Evolutionary conservation across 805 yeast genomes (phyloP).

Genomic region (Candida xiaguanensis): DNA sequence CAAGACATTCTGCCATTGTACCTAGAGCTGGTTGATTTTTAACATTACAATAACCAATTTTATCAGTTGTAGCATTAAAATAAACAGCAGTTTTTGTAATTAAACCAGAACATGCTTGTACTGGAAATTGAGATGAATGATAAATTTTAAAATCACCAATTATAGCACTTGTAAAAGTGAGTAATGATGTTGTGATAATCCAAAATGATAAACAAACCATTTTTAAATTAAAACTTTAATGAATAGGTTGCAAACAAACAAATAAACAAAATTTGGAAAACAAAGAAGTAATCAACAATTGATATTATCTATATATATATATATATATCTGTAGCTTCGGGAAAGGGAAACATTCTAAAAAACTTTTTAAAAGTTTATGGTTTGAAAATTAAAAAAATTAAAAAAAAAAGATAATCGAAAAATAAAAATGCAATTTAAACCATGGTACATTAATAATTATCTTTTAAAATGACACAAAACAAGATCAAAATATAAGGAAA

Average conservation of each 20-base stretch:
- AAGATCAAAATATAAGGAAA: background rate
- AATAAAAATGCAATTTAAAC: too few species aligned
- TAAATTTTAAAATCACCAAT: constrained; percentile 18
- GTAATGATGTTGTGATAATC: background rate
- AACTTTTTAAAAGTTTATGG: too few species aligned
- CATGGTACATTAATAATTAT: too few species aligned
- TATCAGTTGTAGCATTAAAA: constrained; percentile 14
- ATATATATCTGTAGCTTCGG: too few species aligned
- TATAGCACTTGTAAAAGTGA: constrained; percentile 9
- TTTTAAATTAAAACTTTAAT: background rate
- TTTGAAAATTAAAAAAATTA: too few species aligned
- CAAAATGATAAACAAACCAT: constrained; percentile 2
- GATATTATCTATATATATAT: too few species aligned
- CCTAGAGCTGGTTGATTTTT: constrained; percentile 38
- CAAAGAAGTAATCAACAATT: too few species aligned
- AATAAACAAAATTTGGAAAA: background rate
- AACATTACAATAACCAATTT: constrained; percentile 28
- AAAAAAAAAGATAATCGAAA: too few species aligned
- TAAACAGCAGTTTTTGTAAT: constrained; percentile 23
- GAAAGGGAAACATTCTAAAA: too few species aligned
- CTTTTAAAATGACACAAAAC: background rate
- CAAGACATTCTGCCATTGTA: constrained; percentile 33
- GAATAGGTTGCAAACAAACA: background rate
- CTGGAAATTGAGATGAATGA: constrained; percentile 21
- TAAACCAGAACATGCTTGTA: constrained; percentile 22